Evolutionary conservation across 495 filamentous ascomycete genomes (phyloP), one percentile per base, ranked within the genome.

Genomic region (Oidiodendron maius): DNA sequence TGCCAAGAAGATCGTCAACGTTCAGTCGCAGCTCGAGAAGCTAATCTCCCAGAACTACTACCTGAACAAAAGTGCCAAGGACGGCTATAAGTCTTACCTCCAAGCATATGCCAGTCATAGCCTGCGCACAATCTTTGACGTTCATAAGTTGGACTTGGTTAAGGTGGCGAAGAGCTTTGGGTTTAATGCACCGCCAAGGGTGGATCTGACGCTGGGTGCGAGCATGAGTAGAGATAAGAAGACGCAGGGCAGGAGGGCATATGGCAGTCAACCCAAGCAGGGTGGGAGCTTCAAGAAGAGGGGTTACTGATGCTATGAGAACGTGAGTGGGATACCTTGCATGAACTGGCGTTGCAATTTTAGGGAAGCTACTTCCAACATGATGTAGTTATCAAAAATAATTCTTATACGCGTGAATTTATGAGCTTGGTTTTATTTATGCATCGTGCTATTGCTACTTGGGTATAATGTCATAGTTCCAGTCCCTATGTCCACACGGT

Each of bases 121-220:
- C 48, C 76, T 96, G 41, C 81, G 91, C 25, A 86, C 87, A 11
- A 86, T 96, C 26, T 98, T 95, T 61, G 89, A 98, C 62, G 81
- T 98, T 22, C 72, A 96, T 61, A 93, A 94, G 64, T 76, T 98
- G 8, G 93, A 98, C 65, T 74, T 97, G 26, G 77, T 85, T 51
- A 96, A 95, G 71, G 85, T 98, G 13, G 89, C 93, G 40, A 95
- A 91, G 77, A 80, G 84, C 40, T 98, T 96, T 60, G 93, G 93
- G 0, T 98, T 98, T 64, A 61, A 75, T 3, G 78, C 84, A 0
- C 91, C 93, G n/a, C 93, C 93, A 9, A 77, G 89, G 38, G 85
- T 98, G 23, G 93, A 98, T 64, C 84, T 97, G 57, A 81, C 80
- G 25, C 68, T 98, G 23, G 89, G 91, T 0, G 81, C 91, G 5